These are phyloP conservation scores for Spiraea crenata DNA, from an alignment of 331 rosid species.

Conservation along the genomic window DNA sequence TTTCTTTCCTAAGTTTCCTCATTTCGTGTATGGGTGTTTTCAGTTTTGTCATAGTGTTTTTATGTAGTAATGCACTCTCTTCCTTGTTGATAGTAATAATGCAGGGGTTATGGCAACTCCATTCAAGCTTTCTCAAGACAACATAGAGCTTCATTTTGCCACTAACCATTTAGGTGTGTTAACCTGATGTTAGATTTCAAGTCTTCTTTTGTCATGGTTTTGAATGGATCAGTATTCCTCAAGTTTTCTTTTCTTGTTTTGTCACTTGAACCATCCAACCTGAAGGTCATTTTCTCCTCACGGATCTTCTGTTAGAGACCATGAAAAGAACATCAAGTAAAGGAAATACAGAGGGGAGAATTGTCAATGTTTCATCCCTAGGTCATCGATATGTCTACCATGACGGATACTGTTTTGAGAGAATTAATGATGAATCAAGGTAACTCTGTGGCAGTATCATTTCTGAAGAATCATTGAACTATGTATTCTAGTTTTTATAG, in stretches of 20 bases:
- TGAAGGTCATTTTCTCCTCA: conserved; percentile 74
- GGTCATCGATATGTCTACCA: conserved; percentile 5
- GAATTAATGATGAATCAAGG: conserved; percentile 62
- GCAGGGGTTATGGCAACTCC: conserved; percentile 91
- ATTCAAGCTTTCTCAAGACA: conserved; percentile 67
- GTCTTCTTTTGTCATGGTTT: background rate
- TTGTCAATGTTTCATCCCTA: conserved; percentile 12
- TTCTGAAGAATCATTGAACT: background rate
- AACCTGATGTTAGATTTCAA: background rate
- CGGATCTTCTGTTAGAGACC: conserved; percentile 65
- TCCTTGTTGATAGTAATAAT: conserved; percentile 64
- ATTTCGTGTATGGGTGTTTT: background rate
- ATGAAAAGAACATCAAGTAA: conserved; percentile 46
- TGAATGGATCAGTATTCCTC: too few species aligned
- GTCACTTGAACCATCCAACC: background rate
- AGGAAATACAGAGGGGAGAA: conserved; percentile 4
- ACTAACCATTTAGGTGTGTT: conserved; percentile 77
- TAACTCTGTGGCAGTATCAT: conserved; percentile 5
- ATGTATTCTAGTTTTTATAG: too few species aligned
- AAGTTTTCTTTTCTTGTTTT: background rate
- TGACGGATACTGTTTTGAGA: conserved; percentile 51
- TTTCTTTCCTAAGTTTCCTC: background rate
- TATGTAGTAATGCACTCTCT: background rate
- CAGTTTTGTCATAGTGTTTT: too few species aligned
- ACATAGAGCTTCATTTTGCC: conserved; percentile 83